Conservation (phyloP, 2,329 filamentous ascomycete species). For the Alternaria burnsii region DNA sequence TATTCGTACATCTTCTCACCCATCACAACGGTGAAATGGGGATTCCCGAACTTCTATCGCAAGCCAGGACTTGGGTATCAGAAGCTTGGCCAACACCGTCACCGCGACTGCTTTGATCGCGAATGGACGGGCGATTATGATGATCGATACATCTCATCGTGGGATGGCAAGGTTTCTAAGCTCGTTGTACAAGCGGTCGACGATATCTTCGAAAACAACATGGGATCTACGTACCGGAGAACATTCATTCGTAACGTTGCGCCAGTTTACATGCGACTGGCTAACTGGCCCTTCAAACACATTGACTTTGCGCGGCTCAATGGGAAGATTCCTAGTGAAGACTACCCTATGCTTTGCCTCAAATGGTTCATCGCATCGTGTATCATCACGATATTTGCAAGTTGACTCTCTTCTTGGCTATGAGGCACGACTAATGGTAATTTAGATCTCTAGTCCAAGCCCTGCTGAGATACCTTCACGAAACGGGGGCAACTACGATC, state of each 20-base stretch:
- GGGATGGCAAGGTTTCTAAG: slow-evolving; percentile 40
- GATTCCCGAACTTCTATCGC: slow-evolving; percentile 37
- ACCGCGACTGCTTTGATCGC: slow-evolving; percentile 36
- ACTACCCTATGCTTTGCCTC: slow-evolving; percentile 33
- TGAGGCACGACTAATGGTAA: not conserved
- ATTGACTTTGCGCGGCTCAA: slow-evolving; percentile 32
- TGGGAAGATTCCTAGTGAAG: slow-evolving; percentile 31
- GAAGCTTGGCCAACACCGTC: slow-evolving; percentile 32
- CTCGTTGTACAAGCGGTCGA: slow-evolving; percentile 44
- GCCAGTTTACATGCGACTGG: slow-evolving; percentile 38
- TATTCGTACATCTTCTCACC: slow-evolving; percentile 34
- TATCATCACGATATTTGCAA: slow-evolving; percentile 35
- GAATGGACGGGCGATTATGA: slow-evolving; percentile 39
- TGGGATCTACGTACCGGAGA: slow-evolving; percentile 39
- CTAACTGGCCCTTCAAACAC: slow-evolving; percentile 44
- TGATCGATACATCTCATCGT: slow-evolving; percentile 44
- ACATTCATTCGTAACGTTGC: slow-evolving; percentile 43
- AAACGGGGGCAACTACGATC: slow-evolving; percentile 39
- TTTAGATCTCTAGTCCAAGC: slow-evolving; percentile 35
- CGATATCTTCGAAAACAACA: slow-evolving; percentile 41
- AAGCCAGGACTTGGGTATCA: slow-evolving; percentile 36
- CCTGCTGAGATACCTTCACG: slow-evolving; percentile 20
- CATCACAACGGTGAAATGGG: slow-evolving; percentile 33
- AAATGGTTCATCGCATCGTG: slow-evolving; percentile 44
- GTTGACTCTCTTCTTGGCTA: not conserved